A percentile compares a stretch with the other conserved stretches of the same genome.
Conservation (phyloP, 148 eudicot genomes). For the Rhododendron ovatum region DNA sequence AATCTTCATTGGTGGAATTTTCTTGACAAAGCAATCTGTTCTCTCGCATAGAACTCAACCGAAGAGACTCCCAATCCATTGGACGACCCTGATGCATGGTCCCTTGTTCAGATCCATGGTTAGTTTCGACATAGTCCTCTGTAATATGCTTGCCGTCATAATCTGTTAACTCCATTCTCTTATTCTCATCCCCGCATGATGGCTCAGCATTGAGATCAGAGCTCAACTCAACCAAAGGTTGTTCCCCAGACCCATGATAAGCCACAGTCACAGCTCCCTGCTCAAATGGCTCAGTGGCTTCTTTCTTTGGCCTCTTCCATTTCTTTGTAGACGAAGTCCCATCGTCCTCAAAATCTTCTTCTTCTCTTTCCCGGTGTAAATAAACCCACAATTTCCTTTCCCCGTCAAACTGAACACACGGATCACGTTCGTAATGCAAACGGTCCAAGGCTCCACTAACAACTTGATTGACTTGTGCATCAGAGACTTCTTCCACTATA, state of each 20-base stretch:
- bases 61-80: constrained; percentile 31
- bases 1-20: constrained; percentile 47
- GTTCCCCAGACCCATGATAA: constrained; percentile 49
- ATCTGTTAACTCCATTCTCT: constrained; percentile 23
- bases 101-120: constrained; percentile 33
- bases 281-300: constrained; percentile 65
- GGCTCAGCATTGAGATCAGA: constrained; percentile 65
- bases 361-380: constrained; percentile 88
- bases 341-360: constrained; percentile 97
- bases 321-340: constrained; percentile 97
- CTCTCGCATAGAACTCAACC: constrained; percentile 29
- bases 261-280: constrained; percentile 55
- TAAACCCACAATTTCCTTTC: constrained; percentile 95
- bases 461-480: constrained; percentile 80
- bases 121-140: constrained; percentile 39
- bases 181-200: constrained; percentile 33
- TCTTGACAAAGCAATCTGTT: constrained; percentile 45
- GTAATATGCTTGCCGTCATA: constrained; percentile 29
- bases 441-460: constrained; percentile 99
- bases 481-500: constrained; percentile 78
- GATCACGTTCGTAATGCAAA: constrained; percentile 95
- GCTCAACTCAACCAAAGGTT: constrained; percentile 47
- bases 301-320: constrained; percentile 96
- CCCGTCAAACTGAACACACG: constrained; percentile 84
- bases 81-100: constrained; percentile 21